Percentiles rank a stretch among this genome's conserved stretches.
Conservation (phyloP, 495 filamentous ascomycete genomes). For the Penicillium nucicola region DNA sequence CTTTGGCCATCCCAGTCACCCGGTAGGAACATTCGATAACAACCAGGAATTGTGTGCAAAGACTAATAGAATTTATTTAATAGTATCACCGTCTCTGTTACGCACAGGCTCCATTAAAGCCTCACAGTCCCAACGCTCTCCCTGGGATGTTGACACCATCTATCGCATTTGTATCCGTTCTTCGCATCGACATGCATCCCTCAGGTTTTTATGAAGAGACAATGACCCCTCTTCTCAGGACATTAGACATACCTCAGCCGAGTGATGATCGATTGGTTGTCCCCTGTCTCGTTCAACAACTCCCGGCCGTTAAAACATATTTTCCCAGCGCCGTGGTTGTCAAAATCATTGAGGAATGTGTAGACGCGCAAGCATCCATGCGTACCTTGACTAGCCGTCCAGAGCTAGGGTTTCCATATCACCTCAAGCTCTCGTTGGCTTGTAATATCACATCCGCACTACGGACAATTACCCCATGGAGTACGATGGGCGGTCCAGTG, state of each 20-base stretch:
- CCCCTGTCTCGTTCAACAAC: conserved; percentile 18
- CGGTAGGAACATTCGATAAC: too few relatives aligned
- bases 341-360: conserved; percentile 7
- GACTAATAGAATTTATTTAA: too few relatives aligned
- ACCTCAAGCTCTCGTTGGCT: conserved; percentile 20
- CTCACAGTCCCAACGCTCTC: too few relatives aligned
- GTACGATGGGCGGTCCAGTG: conserved; percentile 7
- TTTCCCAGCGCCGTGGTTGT: conserved; percentile 14
- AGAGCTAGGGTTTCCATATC: conserved; percentile 14
- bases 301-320: conserved; percentile 6
- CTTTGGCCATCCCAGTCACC: conserved; percentile 24
- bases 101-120: too few relatives aligned
- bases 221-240: too few relatives aligned
- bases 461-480: conserved; percentile 24
- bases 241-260: too few relatives aligned
- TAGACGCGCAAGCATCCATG: conserved; percentile 19
- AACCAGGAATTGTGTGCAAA: too few relatives aligned
- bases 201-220: too few relatives aligned
- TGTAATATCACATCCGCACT: conserved; percentile 21
- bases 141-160: too few relatives aligned
- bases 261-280: too few relatives aligned
- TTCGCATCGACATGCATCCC: too few relatives aligned
- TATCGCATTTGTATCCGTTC: too few relatives aligned
- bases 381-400: conserved; percentile 15
- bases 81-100: conserved; percentile 17